Base-by-base conservation (phyloP, 495 filamentous ascomycete genomes). In the Terfezia claveryi region DNA sequence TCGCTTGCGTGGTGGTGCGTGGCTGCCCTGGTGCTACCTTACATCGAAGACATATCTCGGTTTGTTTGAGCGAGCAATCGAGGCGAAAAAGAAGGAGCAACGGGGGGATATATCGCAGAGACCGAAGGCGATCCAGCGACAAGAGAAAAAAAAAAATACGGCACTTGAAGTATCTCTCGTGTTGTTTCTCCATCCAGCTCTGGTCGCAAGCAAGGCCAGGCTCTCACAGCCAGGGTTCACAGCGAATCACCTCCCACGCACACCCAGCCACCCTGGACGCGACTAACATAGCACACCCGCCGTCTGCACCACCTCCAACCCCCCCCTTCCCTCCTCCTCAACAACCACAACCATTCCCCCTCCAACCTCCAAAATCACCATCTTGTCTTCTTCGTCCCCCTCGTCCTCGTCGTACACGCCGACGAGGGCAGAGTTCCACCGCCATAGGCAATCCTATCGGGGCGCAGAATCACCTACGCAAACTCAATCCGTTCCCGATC, bases 351-450 rank as follows among this genome's bases (percentile, higher is more conserved):
- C 4, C 0, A 46, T 20, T 14, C 12, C 41, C 27, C 27, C 27
- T 32, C 27, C 61, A 55, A 56, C 58, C 62, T 56, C 62, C 63
- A 65, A 58, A 59, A 65, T 61, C 56, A 60, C 62, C 58, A 56
- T 57, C 20, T 65, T 61, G 10, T 49, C 56, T 51, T 63, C 63
- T 49, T 64, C 62, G 56, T 55, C 63, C 55, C 59, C 63, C 62
- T 65, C 63, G 62, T 65, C 63, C 49, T 27, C 55, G 63, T 65
- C 62, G 56, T 62, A 60, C 54, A 65, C 63, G 60, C 63, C 63
- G 63, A 65, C 63, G 63, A 65, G 63, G 55, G 62, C 59, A 58
- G 63, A 62, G 59, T 65, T 63, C 58, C 55, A 65, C 38, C 60
- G 57, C 56, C 57, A 57, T 50, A 54, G 57, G 55, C 27, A 46